A percentile compares a stretch with the other conserved stretches of the same genome.
phyloP scores from a whole-genome alignment of 129 eudicot species.

The Pulicaria dysenterica region DNA sequence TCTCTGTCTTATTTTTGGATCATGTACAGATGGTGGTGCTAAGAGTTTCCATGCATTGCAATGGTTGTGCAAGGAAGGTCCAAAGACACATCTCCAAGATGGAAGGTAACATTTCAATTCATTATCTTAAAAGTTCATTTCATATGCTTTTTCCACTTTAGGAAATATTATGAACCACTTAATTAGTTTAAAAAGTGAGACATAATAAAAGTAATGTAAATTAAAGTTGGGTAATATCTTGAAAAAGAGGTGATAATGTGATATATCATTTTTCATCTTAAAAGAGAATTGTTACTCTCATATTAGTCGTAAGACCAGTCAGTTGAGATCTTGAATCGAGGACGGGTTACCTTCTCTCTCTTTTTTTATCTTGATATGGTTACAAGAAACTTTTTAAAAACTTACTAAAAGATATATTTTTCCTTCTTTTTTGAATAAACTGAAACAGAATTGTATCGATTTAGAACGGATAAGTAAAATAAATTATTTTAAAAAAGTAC shows the following conservation, averaged over 20 bases:
- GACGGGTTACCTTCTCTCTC: no score
- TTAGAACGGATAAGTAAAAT: neutral
- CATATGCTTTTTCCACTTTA: neutral
- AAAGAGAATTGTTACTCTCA: no score
- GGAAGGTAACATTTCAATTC: slow-evolving; percentile 59
- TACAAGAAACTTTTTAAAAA: neutral
- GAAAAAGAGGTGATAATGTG: no score
- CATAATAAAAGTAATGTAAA: neutral
- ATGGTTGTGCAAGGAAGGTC: slow-evolving; percentile 95
- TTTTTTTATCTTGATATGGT: neutral
- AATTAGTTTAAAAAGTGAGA: neutral
- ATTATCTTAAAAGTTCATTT: slow-evolving; percentile 4
- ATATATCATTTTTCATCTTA: no score
- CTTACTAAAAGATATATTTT: no score
- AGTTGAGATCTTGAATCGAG: no score
- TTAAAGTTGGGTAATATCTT: no score
- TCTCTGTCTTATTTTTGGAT: neutral
- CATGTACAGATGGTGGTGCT: slow-evolving; percentile 76
- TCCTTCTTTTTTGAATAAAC: no score
- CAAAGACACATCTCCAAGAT: slow-evolving; percentile 89
- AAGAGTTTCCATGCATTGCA: slow-evolving; percentile 97
- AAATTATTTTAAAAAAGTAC: neutral
- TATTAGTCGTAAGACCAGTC: no score
- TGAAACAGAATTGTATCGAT: neutral
- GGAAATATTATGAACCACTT: neutral